Base-by-base conservation (phyloP, 2,329 filamentous ascomycete species). In the Neocatenulostroma microsporum region DNA sequence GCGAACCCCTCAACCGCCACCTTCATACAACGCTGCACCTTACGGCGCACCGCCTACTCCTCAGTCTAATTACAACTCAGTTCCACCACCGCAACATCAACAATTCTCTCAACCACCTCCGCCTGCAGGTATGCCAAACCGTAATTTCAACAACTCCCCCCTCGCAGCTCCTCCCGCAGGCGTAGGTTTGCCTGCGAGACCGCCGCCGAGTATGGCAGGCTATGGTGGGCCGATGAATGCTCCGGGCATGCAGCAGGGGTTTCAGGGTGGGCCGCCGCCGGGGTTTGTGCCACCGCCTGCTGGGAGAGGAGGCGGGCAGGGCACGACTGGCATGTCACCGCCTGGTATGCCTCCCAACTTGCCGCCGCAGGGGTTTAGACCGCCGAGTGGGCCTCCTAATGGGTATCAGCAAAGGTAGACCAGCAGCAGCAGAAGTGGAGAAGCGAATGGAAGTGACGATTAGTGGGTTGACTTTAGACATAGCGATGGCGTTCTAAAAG, bases 201-300 rank as follows among this genome's bases (percentile, higher is more conserved):
- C 82, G n/a, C 82, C 82, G 3, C 78, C 78, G 13, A 76, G 71
- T 12, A 76, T 80, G 51, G 77, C 67, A 33, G 78, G 78, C 2
- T 83, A 82, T 54, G 80, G 80, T 27, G 81, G 80, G 8, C 79
- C 74, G 11, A 69, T 73, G 35, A 72, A 71, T 50, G 60, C 66
- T 30, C 69, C 69, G 3, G 50, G 50, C 12, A 45, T 51, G 46
- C 46, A 48, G 10, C 40, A 36, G 29, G 37, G 31, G 20, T 50
- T 41, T 62, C 66, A 27, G 62, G 67, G 38, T 60, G 67, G 51
- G 56, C 33, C 31, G 15, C 41, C 41, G 30, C 27, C 30, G 51
- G 60, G 11, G 66, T 69, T 37, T 43, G 62, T 61, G 20, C 57
- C 51, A 14, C 50, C 49, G n/a, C n/a, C n/a, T n/a, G n/a, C n/a